A percentile compares a stretch with the other conserved stretches of the same genome.
These are phyloP conservation scores for Beta corolliflora DNA, from an alignment of 179 eudicot species.

Conservation along the genomic window DNA sequence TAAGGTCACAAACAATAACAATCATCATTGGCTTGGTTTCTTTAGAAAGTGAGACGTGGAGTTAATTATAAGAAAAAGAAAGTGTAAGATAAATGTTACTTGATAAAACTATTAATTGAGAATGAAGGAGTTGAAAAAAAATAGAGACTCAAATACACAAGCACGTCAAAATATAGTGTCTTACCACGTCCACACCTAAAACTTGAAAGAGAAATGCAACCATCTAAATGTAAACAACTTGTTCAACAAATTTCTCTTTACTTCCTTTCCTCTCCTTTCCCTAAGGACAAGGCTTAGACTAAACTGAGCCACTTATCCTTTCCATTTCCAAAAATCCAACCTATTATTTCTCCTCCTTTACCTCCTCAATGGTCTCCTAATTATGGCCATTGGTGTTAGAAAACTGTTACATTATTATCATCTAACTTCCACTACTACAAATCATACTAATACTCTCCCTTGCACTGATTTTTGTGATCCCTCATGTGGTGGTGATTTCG, in stretches of 20 bases:
- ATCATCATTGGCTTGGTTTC: too few relatives aligned
- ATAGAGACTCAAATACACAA: not conserved
- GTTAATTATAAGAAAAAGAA: too few relatives aligned
- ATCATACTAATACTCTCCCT: slow-evolving; percentile 29
- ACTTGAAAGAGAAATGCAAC: slow-evolving; percentile 16
- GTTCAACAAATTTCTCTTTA: slow-evolving; percentile 10
- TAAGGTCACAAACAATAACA: too few relatives aligned
- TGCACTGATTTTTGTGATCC: slow-evolving; percentile 38
- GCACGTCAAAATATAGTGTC: slow-evolving; percentile 22
- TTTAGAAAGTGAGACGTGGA: too few relatives aligned
- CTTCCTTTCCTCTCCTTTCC: slow-evolving; percentile 9
- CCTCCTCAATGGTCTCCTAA: slow-evolving; percentile 20
- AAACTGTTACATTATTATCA: slow-evolving; percentile 33
- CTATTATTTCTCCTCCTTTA: not conserved
- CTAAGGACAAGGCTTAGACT: slow-evolving; percentile 29
- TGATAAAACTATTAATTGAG: too few relatives aligned
- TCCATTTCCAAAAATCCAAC: not conserved
- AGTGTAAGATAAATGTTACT: too few relatives aligned
- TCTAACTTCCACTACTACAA: slow-evolving; percentile 18
- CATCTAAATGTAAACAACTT: slow-evolving; percentile 7
- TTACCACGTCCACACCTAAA: slow-evolving; percentile 26
- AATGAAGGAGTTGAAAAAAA: not conserved
- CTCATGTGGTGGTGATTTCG: slow-evolving; percentile 26
- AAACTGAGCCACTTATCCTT: slow-evolving; percentile 15
- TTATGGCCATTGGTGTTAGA: slow-evolving; percentile 32